Base-by-base conservation (phyloP, 345 rosid genomes). In the Clausena lansium region DNA sequence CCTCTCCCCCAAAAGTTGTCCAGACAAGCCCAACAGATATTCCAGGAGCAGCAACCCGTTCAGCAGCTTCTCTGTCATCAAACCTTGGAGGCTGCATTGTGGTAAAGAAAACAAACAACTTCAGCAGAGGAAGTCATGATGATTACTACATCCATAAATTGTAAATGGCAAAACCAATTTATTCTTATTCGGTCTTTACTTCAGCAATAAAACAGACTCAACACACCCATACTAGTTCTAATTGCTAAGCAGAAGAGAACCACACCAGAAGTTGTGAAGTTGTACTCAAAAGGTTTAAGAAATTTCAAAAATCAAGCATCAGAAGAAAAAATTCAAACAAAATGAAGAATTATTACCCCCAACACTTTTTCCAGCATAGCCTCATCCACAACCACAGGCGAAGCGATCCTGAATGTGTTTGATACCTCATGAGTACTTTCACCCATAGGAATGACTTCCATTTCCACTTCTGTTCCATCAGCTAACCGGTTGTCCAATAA, bases 1-100 rank as follows among this genome's bases (percentile, higher is more conserved):
- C 99, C 87, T 96, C 99, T 73, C 99, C 99, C 70, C 99, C 99
- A 84, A 96, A 89, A 78, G 89, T 79, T 81, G 99, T 96, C 99
- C 99, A 96, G 41, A 96, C 99, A 70, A 96, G 97, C 77, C 99
- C 99, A 71, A 96, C 97, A 4, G 97, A 92, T 75, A 89, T 89
- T 47, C 99, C 99, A 35, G 99, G 98, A 83, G 87, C 78, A 36
- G 95, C 95, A 79, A 96, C 97, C n/a, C 99, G 91, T 58, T 96
- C 97, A 74, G 95, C 97, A 70, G 97, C 94, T 90, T 96, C 98
- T 74, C 67, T 89, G 76, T 96, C 98, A 87, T 94, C 97, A 83
- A 84, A 96, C 78, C 85, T 87, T 68, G 99, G 99, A 79, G 99
- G 98, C 99, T 96, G 92, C 88, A 89, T 76, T 45, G 74, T 65